Percentiles rank a stretch among this genome's conserved stretches.
Conservation (phyloP, 495 filamentous ascomycete species). For the Aspergillus funiculosus region DNA sequence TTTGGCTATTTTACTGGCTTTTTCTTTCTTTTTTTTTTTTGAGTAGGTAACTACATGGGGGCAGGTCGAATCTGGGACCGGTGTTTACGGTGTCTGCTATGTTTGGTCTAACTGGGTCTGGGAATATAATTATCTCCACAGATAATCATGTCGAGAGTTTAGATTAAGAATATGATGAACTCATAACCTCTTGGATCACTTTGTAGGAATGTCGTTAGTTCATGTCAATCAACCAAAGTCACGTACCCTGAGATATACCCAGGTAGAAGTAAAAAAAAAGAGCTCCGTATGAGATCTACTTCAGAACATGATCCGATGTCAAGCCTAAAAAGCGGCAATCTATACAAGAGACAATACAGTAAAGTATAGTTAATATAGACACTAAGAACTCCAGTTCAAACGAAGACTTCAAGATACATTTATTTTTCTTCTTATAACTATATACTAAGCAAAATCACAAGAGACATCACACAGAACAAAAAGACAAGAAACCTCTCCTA, state of each 20-base stretch:
- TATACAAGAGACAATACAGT: too few species aligned
- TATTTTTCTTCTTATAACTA: neutral
- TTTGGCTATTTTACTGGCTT: conserved; percentile 6
- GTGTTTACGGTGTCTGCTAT: conserved; percentile 17
- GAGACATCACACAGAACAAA: neutral
- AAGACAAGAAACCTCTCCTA: neutral
- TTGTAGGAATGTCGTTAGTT: too few species aligned
- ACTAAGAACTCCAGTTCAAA: too few species aligned
- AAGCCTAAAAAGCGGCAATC: too few species aligned
- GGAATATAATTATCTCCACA: neutral
- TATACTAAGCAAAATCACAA: neutral
- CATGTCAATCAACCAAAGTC: too few species aligned
- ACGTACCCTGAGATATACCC: too few species aligned
- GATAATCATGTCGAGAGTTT: neutral
- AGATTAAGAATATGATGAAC: too few species aligned
- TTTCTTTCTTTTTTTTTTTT: conserved; percentile 3
- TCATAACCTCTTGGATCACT: too few species aligned
- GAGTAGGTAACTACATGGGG: conserved; percentile 8
- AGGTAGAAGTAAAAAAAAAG: neutral
- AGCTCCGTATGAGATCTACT: too few species aligned
- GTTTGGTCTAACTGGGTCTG: neutral
- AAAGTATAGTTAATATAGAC: neutral
- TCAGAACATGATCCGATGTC: too few species aligned
- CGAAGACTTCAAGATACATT: neutral
- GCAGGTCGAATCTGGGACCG: conserved; percentile 7